phyloP scores from a whole-genome alignment of 1,139 yeast genomes.

The Scheffersomyces lignicola region DNA sequence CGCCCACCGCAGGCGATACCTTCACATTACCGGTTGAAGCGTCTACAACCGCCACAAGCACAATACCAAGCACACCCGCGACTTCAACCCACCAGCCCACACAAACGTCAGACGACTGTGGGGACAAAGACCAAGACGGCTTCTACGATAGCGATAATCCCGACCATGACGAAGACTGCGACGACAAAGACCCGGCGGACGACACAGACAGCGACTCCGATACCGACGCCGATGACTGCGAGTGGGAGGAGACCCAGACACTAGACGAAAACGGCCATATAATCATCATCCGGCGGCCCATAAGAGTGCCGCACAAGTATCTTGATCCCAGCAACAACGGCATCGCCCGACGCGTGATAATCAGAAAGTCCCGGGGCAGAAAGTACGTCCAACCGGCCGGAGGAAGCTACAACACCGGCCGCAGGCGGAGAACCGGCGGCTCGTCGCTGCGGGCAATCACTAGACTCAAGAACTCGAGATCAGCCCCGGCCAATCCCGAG shows the following conservation, averaged over 20 bases:
- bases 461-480: too few relatives aligned
- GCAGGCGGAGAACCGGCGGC: too few relatives aligned
- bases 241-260: conserved; percentile 27
- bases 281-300: conserved; percentile 22
- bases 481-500: too few relatives aligned
- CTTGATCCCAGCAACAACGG: conserved; percentile 14
- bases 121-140: conserved; percentile 6
- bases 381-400: neutral
- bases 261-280: conserved; percentile 21
- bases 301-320: conserved; percentile 19
- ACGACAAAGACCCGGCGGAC: conserved; percentile 9
- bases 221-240: conserved; percentile 12
- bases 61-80: neutral
- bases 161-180: conserved; percentile 12
- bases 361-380: conserved; percentile 12
- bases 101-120: neutral
- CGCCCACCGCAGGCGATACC: neutral
- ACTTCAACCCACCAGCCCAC: neutral
- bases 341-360: conserved; percentile 16
- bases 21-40: neutral
- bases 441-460: too few relatives aligned
- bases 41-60: neutral
- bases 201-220: conserved; percentile 13
- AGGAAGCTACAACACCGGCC: neutral
- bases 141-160: conserved; percentile 7